Evolutionary conservation across 1,284 basidiomycete species (phyloP), one percentile per base, ranked within the genome.

Genomic region (Marasmius fiardii): DNA sequence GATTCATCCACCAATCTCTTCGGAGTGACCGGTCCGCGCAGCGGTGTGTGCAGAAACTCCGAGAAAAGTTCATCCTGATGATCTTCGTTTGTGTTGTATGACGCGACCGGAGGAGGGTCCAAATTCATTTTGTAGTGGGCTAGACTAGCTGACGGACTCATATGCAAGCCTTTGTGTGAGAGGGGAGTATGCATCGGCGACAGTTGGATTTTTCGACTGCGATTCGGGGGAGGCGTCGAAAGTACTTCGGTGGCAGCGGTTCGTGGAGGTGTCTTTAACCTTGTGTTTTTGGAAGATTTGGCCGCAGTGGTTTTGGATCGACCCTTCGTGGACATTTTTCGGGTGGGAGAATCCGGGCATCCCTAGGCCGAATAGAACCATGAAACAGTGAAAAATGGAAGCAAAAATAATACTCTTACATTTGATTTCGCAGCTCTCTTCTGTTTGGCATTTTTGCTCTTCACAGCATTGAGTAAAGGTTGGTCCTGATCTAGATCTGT

Each of bases 141-240:
- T n/a, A 85, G 74, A 62, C 79, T 84, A 1, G 83, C 67, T 4
- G 77, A 78, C 2, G 85, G 84, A 59, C 81, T 82, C 82, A 85
- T 84, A 60, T 86, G 82, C 37, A 88, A 66, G 28, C 84, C 86
- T 58, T 77, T 81, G 62, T 86, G 82, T 0, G 86, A 87, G 12
- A 89, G 65, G 0, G 86, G 86, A 0, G 87, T 88, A 33, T 80
- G 78, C 39, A 75, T 68, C 0, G 85, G 82, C 0, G 86, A 86
- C 16, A 83, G 70, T n/a, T 76, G 69, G 23, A 69, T 56, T 43
- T 56, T 64, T 21, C 57, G 58, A 18, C 41, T 31, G 20, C 26
- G 49, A 51, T 60, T 64, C 56, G 24, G 65, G 62, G 53, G 64
- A 54, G 58, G 64, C 68, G 60, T 64, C 66, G 62, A 60, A 73